Conservation (phyloP, 768 basidiomycete genomes). For the Daedalea quercina region DNA sequence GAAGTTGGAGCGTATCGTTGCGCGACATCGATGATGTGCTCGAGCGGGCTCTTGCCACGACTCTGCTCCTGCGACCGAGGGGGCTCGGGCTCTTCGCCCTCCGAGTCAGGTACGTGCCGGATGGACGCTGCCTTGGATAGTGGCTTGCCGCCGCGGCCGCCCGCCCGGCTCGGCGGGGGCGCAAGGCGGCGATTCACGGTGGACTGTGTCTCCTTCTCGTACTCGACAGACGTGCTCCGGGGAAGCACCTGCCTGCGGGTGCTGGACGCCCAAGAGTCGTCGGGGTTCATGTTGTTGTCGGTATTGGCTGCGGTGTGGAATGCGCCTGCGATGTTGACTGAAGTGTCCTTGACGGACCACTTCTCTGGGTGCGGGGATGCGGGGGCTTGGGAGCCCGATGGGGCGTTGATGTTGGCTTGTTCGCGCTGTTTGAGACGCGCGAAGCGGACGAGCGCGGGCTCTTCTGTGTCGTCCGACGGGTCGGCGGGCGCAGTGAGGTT, state of each 20-base stretch:
- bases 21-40: slow-evolving; percentile 50
- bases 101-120: slow-evolving; percentile 61
- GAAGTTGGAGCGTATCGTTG: slow-evolving; percentile 48
- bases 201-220: slow-evolving; percentile 58
- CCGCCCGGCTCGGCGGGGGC: slow-evolving; percentile 47
- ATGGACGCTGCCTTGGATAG: slow-evolving; percentile 50
- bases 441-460: slow-evolving; percentile 40
- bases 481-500: slow-evolving; percentile 30
- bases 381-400: slow-evolving; percentile 13
- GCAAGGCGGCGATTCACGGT: slow-evolving; percentile 52
- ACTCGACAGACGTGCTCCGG: slow-evolving; percentile 76
- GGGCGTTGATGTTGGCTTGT: slow-evolving; percentile 20
- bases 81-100: slow-evolving; percentile 42
- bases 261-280: slow-evolving; percentile 62
- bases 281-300: slow-evolving; percentile 36
- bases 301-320: slow-evolving; percentile 61
- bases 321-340: slow-evolving; percentile 81
- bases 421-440: slow-evolving; percentile 41
- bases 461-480: slow-evolving; percentile 34
- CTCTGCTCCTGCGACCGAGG: slow-evolving; percentile 12
- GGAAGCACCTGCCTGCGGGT: slow-evolving; percentile 45
- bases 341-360: slow-evolving; percentile 76
- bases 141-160: slow-evolving; percentile 34
- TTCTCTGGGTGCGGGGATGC: slow-evolving; percentile 54
- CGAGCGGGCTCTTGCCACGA: slow-evolving; percentile 67